phyloP scores from a whole-genome alignment of 1,139 yeast genomes.

The Candida anutae region DNA sequence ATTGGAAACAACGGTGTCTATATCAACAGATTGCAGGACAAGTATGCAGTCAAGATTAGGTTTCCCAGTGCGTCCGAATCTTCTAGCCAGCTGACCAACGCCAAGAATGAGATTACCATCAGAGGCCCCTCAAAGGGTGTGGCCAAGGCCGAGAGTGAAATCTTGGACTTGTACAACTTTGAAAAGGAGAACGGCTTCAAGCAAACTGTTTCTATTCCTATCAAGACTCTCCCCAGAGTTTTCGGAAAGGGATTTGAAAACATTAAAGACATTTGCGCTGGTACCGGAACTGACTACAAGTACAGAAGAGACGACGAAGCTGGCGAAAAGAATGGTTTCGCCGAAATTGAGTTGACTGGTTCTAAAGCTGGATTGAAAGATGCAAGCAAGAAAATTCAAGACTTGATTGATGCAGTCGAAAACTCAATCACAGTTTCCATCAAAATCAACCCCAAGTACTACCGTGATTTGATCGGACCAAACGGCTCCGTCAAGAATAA shows the following conservation, averaged over 20 bases:
- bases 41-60: conserved; percentile 74
- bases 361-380: conserved; percentile 71
- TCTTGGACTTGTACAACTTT: conserved; percentile 74
- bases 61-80: conserved; percentile 46
- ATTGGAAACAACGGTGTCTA: conserved; percentile 82
- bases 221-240: conserved; percentile 67
- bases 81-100: conserved; percentile 17
- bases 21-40: conserved; percentile 80
- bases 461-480: conserved; percentile 73
- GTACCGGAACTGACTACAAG: conserved; percentile 68
- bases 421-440: conserved; percentile 57
- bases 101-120: conserved; percentile 62
- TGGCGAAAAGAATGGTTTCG: conserved; percentile 35
- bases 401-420: conserved; percentile 58
- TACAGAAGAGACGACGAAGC: conserved; percentile 43
- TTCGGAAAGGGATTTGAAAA: conserved; percentile 87
- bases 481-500: conserved; percentile 72
- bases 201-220: conserved; percentile 57
- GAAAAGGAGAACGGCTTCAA: conserved; percentile 83
- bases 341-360: conserved; percentile 70
- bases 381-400: conserved; percentile 58
- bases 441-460: conserved; percentile 71
- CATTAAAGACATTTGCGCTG: conserved; percentile 77
- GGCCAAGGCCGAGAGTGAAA: conserved; percentile 76
- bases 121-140: conserved; percentile 93